Conservation (phyloP, 805 yeast species). For the Candida hungchunana region DNA sequence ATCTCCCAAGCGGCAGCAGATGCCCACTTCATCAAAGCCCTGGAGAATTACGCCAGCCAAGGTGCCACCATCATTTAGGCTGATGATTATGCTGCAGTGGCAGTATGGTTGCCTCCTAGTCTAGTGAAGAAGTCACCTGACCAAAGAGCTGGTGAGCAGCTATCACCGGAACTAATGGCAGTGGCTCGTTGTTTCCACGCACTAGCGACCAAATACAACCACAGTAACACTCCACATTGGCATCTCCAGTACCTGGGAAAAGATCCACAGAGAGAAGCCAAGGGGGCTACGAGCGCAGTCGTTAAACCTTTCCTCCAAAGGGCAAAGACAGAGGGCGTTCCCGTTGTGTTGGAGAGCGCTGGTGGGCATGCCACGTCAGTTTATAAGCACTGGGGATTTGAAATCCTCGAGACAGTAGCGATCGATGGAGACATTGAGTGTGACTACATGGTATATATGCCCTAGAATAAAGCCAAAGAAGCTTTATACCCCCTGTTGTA, state of each 20-base stretch:
- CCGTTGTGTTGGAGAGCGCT: conserved; percentile 13
- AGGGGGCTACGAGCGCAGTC: conserved; percentile 10
- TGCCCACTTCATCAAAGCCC: neutral
- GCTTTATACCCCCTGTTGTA: too few species aligned
- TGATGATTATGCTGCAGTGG: conserved; percentile 10
- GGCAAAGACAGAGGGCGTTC: conserved; percentile 5
- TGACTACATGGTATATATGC: neutral
- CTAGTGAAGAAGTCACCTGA: neutral
- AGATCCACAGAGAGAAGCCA: conserved; percentile 1
- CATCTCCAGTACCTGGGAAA: conserved; percentile 1
- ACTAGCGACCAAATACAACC: neutral
- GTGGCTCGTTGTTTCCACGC: neutral
- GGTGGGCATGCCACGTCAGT: conserved; percentile 6
- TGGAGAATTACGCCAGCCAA: neutral
- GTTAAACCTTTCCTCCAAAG: conserved; percentile 11
- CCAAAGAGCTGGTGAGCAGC: neutral
- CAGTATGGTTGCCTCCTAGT: conserved; percentile 20
- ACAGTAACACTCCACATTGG: neutral
- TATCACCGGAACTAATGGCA: neutral
- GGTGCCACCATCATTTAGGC: conserved; percentile 7
- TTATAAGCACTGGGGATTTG: conserved; percentile 14
- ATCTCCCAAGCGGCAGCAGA: neutral
- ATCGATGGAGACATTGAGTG: neutral
- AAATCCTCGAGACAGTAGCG: neutral
- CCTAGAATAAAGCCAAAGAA: neutral